phyloP scores from a whole-genome alignment of 441 rosid species.

The Oxalis stricta region DNA sequence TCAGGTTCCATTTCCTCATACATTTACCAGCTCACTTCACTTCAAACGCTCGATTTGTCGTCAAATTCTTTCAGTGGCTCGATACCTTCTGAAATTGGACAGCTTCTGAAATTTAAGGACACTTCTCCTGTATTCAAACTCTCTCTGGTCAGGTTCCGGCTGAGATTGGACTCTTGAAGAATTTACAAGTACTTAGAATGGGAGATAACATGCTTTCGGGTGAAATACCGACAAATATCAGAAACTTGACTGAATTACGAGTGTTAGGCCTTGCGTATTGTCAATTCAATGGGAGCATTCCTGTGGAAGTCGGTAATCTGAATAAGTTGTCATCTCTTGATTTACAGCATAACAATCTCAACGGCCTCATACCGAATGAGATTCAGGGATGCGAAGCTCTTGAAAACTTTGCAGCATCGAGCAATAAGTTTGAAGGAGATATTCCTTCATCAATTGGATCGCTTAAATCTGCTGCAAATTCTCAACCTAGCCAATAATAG shows the following conservation, averaged over 20 bases:
- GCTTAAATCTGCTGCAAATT: constrained; percentile 34
- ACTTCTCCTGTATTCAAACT: constrained; percentile 53
- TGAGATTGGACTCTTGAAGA: constrained; percentile 45
- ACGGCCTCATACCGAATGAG: constrained; percentile 52
- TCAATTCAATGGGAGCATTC: constrained; percentile 65
- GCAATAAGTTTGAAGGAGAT: constrained; percentile 58
- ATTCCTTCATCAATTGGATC: constrained; percentile 44
- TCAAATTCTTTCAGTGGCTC: constrained; percentile 40
- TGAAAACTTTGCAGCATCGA: constrained; percentile 34
- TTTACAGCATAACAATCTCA: constrained; percentile 44
- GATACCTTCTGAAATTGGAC: constrained; percentile 52
- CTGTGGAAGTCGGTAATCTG: constrained; percentile 50
- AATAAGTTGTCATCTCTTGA: constrained; percentile 34
- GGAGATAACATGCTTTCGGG: constrained; percentile 62
- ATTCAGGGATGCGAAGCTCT: constrained; percentile 38
- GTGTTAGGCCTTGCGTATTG: constrained; percentile 54
- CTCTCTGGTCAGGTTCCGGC: constrained; percentile 60
- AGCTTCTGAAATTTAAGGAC: constrained; percentile 50
- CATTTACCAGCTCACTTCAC: constrained; percentile 32
- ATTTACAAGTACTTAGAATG: constrained; percentile 47
- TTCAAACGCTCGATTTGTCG: constrained; percentile 53
- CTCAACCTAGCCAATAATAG: constrained; percentile 70
- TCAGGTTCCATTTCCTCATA: constrained; percentile 51
- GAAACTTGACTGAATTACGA: constrained; percentile 48
- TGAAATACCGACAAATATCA: constrained; percentile 34